Evolutionary conservation across 1,284 basidiomycete species (phyloP), one percentile per base, ranked within the genome.

Genomic region (Leccinum fallax): DNA sequence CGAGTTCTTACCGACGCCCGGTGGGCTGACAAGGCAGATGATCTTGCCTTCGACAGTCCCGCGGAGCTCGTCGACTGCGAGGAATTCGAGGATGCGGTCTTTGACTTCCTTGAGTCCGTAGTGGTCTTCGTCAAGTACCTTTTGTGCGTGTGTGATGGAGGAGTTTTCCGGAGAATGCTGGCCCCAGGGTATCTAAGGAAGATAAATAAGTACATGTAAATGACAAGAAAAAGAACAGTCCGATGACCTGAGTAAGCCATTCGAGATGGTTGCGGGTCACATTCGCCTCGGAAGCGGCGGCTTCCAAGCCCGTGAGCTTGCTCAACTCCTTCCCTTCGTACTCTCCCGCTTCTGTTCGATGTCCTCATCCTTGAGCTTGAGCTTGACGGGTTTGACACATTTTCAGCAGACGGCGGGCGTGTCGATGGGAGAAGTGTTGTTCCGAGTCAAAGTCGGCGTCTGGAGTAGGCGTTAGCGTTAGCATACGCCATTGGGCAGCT

Each of bases 1-100:
- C 59, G 88, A 91, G 0, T 93, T 98, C 81, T 97, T 97, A 38
- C 96, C 96, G 5, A 99, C 97, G 78, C 97, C 97, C 3, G 97
- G 97, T 13, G 97, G 97, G 8, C 97, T 97, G 40, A 93, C 94
- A 26, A 99, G 85, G 74, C 95, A 98, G 61, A 99, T 92, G 70
- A 99, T 99, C 82, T 99, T 98, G 70, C 97, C 97, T 74, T 98
- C 85, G n/a, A 99, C 95, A 0, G 92, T 96, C 10, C 97, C 97
- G 32, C 95, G 87, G 6, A 99, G 85, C 78, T 98, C 98, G 54
- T 96, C 96, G 11, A 99, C 96, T 0, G 97, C 97, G 48, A 99
- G 85, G 83, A 99, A 99, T 76, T 99, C 97, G 54, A 99, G 85
- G 65, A 99, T 98, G 38, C 97, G 92, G 65, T 97, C 93, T 77